Percentiles rank a stretch among this genome's conserved stretches.
These are phyloP conservation scores for Suhomyces sp. DNA, from an alignment of 805 yeast species.

Conservation along the genomic window DNA sequence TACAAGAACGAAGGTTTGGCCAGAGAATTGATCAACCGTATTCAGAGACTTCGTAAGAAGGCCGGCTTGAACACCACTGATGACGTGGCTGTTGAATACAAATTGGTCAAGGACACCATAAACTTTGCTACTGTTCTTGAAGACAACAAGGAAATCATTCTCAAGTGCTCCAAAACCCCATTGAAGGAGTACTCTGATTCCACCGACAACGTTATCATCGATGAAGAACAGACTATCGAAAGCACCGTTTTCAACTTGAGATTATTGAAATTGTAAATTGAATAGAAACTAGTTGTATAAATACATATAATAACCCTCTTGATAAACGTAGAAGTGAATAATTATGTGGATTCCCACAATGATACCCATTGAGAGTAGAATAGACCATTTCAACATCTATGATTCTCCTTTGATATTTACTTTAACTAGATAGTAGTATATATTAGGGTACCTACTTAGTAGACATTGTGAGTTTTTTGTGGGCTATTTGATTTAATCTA, in stretches of 20 bases:
- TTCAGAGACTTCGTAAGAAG: conserved; percentile 96
- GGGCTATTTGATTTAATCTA: no score
- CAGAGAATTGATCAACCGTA: conserved; percentile 94
- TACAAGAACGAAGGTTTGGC: conserved; percentile 92
- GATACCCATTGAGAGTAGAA: no score
- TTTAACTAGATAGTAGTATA: no score
- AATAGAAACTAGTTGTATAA: no score
- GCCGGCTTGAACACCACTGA: conserved; percentile 93
- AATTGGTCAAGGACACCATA: conserved; percentile 62
- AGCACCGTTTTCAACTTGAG: conserved; percentile 78
- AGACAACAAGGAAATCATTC: conserved; percentile 63
- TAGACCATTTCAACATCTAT: no score
- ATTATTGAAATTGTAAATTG: conserved; percentile 58
- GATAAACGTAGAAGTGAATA: no score
- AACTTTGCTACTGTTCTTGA: conserved; percentile 59
- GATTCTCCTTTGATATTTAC: no score
- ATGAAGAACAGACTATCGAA: conserved; percentile 77
- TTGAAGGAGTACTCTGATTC: conserved; percentile 47
- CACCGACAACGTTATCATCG: conserved; percentile 51
- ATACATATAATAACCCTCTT: no score
- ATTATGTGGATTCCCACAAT: no score
- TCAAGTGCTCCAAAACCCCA: conserved; percentile 73
- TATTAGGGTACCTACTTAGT: no score
- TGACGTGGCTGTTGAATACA: conserved; percentile 85
- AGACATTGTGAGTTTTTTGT: no score